Evolutionary conservation across 192 early-diverging fungal species (phyloP).

Genomic region (Cetraspora pellucida): DNA sequence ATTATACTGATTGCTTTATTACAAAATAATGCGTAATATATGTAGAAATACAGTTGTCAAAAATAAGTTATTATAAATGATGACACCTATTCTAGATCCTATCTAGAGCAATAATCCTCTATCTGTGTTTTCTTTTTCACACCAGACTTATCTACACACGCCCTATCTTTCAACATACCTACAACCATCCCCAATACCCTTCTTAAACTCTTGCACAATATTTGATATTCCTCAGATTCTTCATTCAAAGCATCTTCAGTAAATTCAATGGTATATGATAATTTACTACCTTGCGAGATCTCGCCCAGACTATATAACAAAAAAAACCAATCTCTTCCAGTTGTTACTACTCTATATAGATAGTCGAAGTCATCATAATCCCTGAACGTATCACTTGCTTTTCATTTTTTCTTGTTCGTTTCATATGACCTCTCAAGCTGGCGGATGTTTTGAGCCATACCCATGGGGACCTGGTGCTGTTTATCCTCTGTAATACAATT

Average conservation of each 20-base stretch:
- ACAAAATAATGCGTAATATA: too few relatives aligned
- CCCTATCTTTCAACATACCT: constrained; percentile 17
- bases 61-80: too few relatives aligned
- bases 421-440: neutral
- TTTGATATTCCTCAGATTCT: neutral
- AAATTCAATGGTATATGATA: constrained; percentile 8
- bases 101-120: neutral
- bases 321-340: neutral
- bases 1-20: too few relatives aligned
- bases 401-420: constrained; percentile 6
- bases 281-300: constrained; percentile 2
- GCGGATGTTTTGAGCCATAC: neutral
- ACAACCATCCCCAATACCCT: neutral
- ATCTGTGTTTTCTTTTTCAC: neutral
- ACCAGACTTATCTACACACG: neutral
- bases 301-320: neutral
- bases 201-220: neutral
- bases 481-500: constrained; percentile 3
- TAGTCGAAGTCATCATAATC: neutral
- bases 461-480: neutral
- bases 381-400: neutral
- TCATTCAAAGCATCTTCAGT: constrained; percentile 8
- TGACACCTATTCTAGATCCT: too few relatives aligned
- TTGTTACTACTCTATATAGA: constrained; percentile 3
- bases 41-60: too few relatives aligned